Base-by-base conservation (phyloP, 805 yeast species). In the Metschnikowia dekortorum region DNA sequence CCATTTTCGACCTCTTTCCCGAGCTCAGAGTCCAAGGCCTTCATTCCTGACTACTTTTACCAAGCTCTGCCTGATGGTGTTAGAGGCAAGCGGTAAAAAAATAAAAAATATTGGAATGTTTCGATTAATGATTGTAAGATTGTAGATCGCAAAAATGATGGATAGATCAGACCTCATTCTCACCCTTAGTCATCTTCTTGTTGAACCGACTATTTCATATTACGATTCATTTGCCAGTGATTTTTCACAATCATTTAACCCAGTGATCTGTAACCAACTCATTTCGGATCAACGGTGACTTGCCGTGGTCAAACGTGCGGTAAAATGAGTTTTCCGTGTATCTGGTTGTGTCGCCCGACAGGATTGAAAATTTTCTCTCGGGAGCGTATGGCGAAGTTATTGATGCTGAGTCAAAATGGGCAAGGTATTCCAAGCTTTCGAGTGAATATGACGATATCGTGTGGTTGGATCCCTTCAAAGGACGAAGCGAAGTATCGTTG, bases 381-480 rank as follows among this genome's bases (percentile, higher is more conserved):
- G 31, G 34, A 11, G 11, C 37, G 16, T 40, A 22, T 28, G 26
- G 13, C 16, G 40, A 35, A 10, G 34, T 9, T 11, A 34, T 35
- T 14, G 28, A 22, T 13, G 34, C 16, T 35, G 45, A 8, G 9
- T 44, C 26, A 14, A 6, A 16, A 14, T 22, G 30, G 10, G 31
- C 43, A 18, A 22, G 29, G 26, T 37, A 31, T n/a, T 37, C 45
- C 34, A 22, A 16, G 29, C 46, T 44, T 22, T 36, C 29, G 14
- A 44, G 7, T 28, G 46, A 35, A 36, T 34, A 28, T 4, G 69
- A 55, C 2, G 67, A 61, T 6, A 69, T 52, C 0, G 73, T 69
- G 8, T 59, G 65, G n/a, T 59, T 59, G 13, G 75, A 70, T 30
- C 71, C 48, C 40, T 58, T 60, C 50, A 67, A 53, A 8, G 75